Evolutionary conservation across 306 rosid species (phyloP).

Genomic region (Citrullus mucosospermus): DNA sequence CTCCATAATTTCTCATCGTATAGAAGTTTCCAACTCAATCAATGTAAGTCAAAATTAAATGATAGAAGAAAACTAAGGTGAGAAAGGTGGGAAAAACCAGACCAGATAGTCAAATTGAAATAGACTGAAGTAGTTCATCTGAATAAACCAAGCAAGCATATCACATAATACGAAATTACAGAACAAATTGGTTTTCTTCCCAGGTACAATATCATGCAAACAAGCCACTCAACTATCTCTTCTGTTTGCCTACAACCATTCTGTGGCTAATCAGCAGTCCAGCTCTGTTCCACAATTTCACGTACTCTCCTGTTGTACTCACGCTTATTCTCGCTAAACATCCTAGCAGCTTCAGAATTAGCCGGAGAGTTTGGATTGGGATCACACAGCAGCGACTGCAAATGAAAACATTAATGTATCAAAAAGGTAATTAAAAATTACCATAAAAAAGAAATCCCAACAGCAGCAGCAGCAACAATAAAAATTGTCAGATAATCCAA

Average conservation of each 20-base stretch:
- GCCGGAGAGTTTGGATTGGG: conserved; percentile 99
- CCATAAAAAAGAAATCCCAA: too few species aligned
- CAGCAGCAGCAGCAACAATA: neutral
- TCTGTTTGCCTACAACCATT: conserved; percentile 16
- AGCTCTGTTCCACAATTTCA: conserved; percentile 89
- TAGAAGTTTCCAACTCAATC: too few species aligned
- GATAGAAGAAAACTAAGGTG: neutral
- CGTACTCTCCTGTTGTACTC: conserved; percentile 86
- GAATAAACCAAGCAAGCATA: conserved; percentile 36
- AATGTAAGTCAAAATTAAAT: too few species aligned
- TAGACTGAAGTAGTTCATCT: neutral
- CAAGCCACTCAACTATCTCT: conserved; percentile 26
- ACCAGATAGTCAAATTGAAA: neutral
- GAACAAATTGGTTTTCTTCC: conserved; percentile 24
- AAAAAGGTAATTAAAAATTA: neutral
- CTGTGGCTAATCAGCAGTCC: conserved; percentile 69
- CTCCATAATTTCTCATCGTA: neutral
- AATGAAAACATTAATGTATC: neutral
- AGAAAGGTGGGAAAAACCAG: neutral
- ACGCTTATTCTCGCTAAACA: conserved; percentile 83
- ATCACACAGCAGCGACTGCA: conserved; percentile 83
- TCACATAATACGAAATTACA: conserved; percentile 7
- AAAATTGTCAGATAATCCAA: neutral
- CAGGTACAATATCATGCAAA: conserved; percentile 37
- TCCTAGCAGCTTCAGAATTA: conserved; percentile 90